Percentiles rank a stretch among this genome's conserved stretches.
Evolutionary conservation across 495 filamentous ascomycete species (phyloP).

Genomic region (Lasiosphaeris hirsuta): DNA sequence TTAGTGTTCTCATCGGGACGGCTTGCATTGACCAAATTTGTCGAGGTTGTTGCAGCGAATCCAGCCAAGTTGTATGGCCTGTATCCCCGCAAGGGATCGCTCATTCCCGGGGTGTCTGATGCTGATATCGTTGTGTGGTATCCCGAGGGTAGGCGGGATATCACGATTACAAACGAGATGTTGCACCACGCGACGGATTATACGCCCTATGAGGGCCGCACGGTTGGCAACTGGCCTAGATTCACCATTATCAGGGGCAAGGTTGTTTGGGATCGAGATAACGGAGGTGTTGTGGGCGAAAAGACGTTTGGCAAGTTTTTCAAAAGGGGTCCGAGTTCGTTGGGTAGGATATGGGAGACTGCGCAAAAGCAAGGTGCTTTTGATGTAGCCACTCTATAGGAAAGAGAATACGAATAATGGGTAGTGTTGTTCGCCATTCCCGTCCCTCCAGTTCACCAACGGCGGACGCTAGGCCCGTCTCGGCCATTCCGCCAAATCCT

Average conservation of each 20-base stretch:
- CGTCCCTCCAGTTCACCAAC: too few relatives aligned
- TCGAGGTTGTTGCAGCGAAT: constrained; percentile 55
- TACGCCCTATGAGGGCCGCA: constrained; percentile 58
- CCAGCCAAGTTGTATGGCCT: constrained; percentile 61
- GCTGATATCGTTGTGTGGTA: constrained; percentile 56
- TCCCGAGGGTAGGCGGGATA: constrained; percentile 39
- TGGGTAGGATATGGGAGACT: constrained; percentile 42
- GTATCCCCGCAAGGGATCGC: constrained; percentile 51
- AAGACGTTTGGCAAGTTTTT: constrained; percentile 53
- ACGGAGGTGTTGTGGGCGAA: constrained; percentile 45
- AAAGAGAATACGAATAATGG: too few relatives aligned
- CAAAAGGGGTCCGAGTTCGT: constrained; percentile 43
- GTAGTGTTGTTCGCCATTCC: too few relatives aligned
- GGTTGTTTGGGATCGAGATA: constrained; percentile 55
- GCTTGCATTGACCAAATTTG: constrained; percentile 52
- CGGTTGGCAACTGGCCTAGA: constrained; percentile 56
- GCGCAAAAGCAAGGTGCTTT: constrained; percentile 58
- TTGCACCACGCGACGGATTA: constrained; percentile 61
- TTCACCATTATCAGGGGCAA: constrained; percentile 58
- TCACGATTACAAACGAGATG: constrained; percentile 47
- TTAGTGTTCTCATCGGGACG: constrained; percentile 44
- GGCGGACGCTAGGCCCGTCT: too few relatives aligned
- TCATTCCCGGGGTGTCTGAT: constrained; percentile 53
- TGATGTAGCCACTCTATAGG: constrained; percentile 36
- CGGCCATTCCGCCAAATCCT: too few relatives aligned